phyloP scores from a whole-genome alignment of 352 stramenopile species.

The Globisporangium emineosum region DNA sequence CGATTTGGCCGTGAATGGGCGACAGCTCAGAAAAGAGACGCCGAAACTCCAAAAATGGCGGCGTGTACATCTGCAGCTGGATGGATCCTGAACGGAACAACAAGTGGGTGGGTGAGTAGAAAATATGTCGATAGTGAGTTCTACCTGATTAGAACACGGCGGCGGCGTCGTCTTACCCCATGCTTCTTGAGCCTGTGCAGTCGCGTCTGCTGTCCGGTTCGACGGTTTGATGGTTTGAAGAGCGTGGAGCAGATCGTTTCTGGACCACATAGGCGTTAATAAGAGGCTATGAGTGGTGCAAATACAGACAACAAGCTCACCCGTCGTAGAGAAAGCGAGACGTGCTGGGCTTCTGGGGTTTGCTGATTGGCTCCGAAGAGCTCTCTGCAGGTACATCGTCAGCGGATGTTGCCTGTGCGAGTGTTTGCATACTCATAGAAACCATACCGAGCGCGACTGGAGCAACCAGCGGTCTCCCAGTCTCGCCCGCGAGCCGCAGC shows the following conservation, averaged over 20 bases:
- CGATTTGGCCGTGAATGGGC: conserved; percentile 50
- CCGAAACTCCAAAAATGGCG: conserved; percentile 38
- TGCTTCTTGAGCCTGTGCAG: conserved; percentile 12
- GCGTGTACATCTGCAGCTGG: conserved; percentile 47
- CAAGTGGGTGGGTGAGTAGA: neutral
- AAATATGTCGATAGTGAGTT: no score
- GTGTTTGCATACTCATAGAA: neutral
- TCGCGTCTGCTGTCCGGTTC: conserved; percentile 32
- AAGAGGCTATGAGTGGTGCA: neutral
- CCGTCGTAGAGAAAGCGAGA: conserved; percentile 68
- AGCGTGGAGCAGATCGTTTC: conserved; percentile 57
- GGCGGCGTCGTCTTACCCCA: conserved; percentile 26
- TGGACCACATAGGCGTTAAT: neutral
- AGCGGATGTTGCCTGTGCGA: neutral
- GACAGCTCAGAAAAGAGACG: conserved; percentile 50
- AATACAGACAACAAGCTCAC: conserved; percentile 18
- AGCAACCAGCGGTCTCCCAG: conserved; percentile 32
- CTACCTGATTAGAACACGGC: neutral
- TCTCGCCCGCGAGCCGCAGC: conserved; percentile 48
- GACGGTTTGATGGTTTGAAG: conserved; percentile 56
- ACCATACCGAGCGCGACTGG: neutral
- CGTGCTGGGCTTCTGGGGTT: conserved; percentile 4
- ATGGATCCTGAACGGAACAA: conserved; percentile 41
- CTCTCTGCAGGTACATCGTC: neutral
- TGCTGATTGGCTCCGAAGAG: neutral